Conservation (phyloP, 768 basidiomycete genomes). For the Steccherinum ochraceum region DNA sequence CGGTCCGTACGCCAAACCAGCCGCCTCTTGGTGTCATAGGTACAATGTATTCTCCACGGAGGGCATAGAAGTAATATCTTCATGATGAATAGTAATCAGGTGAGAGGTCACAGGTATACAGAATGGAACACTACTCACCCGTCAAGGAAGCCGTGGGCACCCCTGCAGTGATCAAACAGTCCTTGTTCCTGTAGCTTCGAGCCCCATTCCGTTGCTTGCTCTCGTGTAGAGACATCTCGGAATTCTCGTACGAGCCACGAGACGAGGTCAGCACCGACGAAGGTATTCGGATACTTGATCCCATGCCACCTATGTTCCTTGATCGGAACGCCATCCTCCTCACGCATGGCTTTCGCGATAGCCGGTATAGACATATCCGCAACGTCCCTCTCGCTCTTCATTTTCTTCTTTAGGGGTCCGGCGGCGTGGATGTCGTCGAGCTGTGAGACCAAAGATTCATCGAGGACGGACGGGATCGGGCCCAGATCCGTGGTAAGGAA, state of each 20-base stretch:
- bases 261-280: slow-evolving; percentile 85
- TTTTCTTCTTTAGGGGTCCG: slow-evolving; percentile 73
- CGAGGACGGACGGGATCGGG: slow-evolving; percentile 73
- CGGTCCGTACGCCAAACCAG: slow-evolving; percentile 52
- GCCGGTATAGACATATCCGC: slow-evolving; percentile 52
- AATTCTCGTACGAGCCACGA: slow-evolving; percentile 93
- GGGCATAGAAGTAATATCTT: slow-evolving; percentile 85
- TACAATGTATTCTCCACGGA: slow-evolving; percentile 72
- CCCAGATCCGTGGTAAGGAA: slow-evolving; percentile 83
- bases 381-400: slow-evolving; percentile 73
- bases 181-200: slow-evolving; percentile 72
- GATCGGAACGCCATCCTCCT: slow-evolving; percentile 78
- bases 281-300: slow-evolving; percentile 67
- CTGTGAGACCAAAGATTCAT: slow-evolving; percentile 72
- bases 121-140: too few species aligned
- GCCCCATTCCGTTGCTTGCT: slow-evolving; percentile 78
- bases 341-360: slow-evolving; percentile 81
- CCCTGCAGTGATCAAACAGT: slow-evolving; percentile 77
- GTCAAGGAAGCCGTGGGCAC: slow-evolving; percentile 78
- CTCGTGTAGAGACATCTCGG: slow-evolving; percentile 76
- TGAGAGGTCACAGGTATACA: too few species aligned
- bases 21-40: slow-evolving; percentile 57
- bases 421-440: slow-evolving; percentile 74
- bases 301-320: slow-evolving; percentile 83
- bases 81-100: too few species aligned